These are phyloP conservation scores for Penicillium crystallinum DNA, from an alignment of 495 filamentous ascomycete genomes.

Conservation along the genomic window DNA sequence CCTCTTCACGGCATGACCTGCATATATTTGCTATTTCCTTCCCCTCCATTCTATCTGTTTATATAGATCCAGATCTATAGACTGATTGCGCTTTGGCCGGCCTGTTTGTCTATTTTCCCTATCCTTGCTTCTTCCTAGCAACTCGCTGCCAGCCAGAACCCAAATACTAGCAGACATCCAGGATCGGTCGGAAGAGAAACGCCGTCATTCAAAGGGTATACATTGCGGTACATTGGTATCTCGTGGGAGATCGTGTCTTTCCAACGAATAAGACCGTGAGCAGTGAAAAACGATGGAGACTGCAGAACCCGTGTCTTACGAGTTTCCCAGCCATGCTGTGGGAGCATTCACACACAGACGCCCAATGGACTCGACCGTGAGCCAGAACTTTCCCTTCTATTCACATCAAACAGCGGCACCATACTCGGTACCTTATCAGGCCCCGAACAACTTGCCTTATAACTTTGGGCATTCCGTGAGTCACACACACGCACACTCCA, in stretches of 20 bases:
- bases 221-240: slow-evolving; percentile 3
- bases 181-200: no score
- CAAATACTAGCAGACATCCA: slow-evolving; percentile 9
- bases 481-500: slow-evolving; percentile 30
- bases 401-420: slow-evolving; percentile 28
- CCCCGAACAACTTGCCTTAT: slow-evolving; percentile 32
- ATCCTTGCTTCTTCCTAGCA: slow-evolving; percentile 12
- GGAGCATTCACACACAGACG: slow-evolving; percentile 36
- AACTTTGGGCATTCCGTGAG: slow-evolving; percentile 30
- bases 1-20: slow-evolving; percentile 11
- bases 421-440: slow-evolving; percentile 36
- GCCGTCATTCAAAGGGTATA: slow-evolving; percentile 1
- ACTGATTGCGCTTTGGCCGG: slow-evolving; percentile 8
- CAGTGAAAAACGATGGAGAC: slow-evolving; percentile 42
- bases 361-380: slow-evolving; percentile 31
- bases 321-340: slow-evolving; percentile 37
- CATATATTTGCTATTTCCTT: slow-evolving; percentile 14
- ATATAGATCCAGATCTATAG: slow-evolving; percentile 11
- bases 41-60: slow-evolving; percentile 5
- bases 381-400: slow-evolving; percentile 37
- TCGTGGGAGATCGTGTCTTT: background rate
- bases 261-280: background rate
- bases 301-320: slow-evolving; percentile 40
- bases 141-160: slow-evolving; percentile 14
- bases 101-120: slow-evolving; percentile 11